phyloP scores from a whole-genome alignment of 345 rosid species.

The Syzygium aromaticum region DNA sequence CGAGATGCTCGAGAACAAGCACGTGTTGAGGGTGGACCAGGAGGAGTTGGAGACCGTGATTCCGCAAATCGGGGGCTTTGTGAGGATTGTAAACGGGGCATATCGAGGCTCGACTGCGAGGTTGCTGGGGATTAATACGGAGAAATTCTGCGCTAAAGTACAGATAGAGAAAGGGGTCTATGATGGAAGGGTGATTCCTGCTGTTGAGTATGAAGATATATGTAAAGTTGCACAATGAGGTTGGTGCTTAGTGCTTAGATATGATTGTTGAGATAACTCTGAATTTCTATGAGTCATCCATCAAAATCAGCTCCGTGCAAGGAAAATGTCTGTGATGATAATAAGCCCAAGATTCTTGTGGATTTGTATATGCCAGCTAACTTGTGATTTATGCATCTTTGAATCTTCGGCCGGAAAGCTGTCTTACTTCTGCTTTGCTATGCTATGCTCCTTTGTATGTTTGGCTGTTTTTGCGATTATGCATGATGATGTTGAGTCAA shows the following conservation, averaged over 20 bases:
- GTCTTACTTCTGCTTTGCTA: not conserved
- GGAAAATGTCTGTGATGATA: not conserved
- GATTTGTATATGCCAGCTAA: not conserved
- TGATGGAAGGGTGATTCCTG: slow-evolving; percentile 79
- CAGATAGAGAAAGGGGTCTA: slow-evolving; percentile 92
- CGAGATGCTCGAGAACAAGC: slow-evolving; percentile 78
- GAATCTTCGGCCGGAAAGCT: not conserved
- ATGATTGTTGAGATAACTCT: not conserved
- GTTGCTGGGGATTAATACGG: slow-evolving; percentile 71
- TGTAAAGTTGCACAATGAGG: slow-evolving; percentile 57
- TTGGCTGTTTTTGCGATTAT: not conserved
- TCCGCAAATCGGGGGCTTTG: slow-evolving; percentile 73
- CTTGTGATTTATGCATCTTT: not conserved
- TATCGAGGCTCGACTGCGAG: slow-evolving; percentile 76
- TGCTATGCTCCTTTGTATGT: not conserved
- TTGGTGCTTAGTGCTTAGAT: not conserved
- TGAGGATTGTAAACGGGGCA: slow-evolving; percentile 85
- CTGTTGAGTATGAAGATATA: slow-evolving; percentile 84
- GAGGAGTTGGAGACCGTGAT: slow-evolving; percentile 95
- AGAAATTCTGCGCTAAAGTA: slow-evolving; percentile 73
- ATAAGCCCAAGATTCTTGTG: not conserved
- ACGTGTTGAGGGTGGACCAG: slow-evolving; percentile 78
- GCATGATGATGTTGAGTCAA: not conserved
- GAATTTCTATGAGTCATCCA: not conserved
- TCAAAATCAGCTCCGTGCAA: not conserved